Percentiles rank a stretch among this genome's conserved stretches.
These are phyloP conservation scores for Plasmodium chabaudi DNA, from an alignment of 169 alveolate genomes.

Conservation along the genomic window DNA sequence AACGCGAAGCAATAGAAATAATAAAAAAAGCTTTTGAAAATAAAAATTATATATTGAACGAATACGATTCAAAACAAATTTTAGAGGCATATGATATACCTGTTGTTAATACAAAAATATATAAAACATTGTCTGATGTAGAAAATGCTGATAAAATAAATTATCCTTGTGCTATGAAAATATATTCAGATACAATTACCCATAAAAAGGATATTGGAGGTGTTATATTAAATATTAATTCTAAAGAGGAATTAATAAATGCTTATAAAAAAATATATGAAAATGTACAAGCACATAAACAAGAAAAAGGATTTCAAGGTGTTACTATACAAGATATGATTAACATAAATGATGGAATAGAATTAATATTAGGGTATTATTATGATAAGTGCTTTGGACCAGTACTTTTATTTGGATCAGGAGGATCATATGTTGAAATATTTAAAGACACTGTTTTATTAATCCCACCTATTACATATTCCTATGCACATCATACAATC, in stretches of 20 bases:
- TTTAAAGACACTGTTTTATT: conserved; percentile 79
- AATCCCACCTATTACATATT: conserved; percentile 73
- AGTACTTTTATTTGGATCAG: conserved; percentile 85
- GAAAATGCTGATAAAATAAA: conserved; percentile 16
- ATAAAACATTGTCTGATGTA: conserved; percentile 56
- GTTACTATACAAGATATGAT: conserved; percentile 83
- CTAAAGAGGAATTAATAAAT: conserved; percentile 64
- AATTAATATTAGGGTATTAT: conserved; percentile 79
- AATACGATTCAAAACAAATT: conserved; percentile 76
- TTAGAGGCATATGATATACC: conserved; percentile 78
- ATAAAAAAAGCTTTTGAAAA: conserved; percentile 61
- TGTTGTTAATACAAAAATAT: conserved; percentile 65
- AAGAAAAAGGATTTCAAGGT: conserved; percentile 81
- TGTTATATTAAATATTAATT: conserved; percentile 76
- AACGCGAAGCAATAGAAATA: conserved; percentile 18
- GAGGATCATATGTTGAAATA: conserved; percentile 87
- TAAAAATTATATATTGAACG: conserved; percentile 62
- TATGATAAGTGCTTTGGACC: conserved; percentile 85
- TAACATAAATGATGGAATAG: conserved; percentile 72
- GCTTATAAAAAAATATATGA: conserved; percentile 73
- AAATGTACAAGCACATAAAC: conserved; percentile 48
- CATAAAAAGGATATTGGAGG: conserved; percentile 86
- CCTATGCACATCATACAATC: conserved; percentile 58
- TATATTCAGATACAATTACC: conserved; percentile 78
- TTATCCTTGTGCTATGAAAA: conserved; percentile 82